Evolutionary conservation across 257 asterid species (phyloP).

Genomic region (Przewalskia tangutica): DNA sequence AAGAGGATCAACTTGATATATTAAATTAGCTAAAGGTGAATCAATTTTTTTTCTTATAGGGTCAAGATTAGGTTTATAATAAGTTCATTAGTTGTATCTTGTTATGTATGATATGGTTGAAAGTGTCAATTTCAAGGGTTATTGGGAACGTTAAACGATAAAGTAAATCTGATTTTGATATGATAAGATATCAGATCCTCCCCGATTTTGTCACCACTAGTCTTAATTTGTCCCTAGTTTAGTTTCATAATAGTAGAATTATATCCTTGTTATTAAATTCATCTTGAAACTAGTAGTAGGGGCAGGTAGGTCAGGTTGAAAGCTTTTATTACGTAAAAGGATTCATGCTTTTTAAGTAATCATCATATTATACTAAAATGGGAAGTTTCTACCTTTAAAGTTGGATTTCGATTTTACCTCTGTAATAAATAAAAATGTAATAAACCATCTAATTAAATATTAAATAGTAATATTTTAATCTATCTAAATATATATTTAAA

Average conservation of each 20-base stretch:
- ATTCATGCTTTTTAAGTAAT: too few relatives aligned
- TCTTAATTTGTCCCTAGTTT: background rate
- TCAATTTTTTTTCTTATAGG: slow-evolving; percentile 17
- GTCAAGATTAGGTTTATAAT: background rate
- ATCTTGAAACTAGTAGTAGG: background rate
- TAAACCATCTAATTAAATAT: too few relatives aligned
- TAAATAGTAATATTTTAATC: too few relatives aligned
- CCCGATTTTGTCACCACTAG: slow-evolving; percentile 2
- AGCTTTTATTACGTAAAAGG: background rate
- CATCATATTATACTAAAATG: too few relatives aligned
- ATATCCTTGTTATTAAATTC: background rate
- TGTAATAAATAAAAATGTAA: too few relatives aligned
- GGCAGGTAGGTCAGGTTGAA: background rate
- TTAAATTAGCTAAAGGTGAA: slow-evolving; percentile 25
- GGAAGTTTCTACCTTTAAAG: too few relatives aligned
- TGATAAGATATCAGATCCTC: background rate
- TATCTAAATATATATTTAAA: too few relatives aligned
- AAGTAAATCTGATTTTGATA: background rate
- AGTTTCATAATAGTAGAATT: background rate
- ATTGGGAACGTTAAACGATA: slow-evolving; percentile 1
- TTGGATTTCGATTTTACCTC: too few relatives aligned
- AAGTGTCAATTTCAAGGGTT: background rate
- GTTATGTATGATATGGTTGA: background rate
- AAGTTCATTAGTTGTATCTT: background rate
- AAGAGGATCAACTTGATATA: slow-evolving; percentile 12